A percentile compares a stretch with the other conserved stretches of the same genome.
Evolutionary conservation across 2,329 filamentous ascomycete genomes (phyloP).

Genomic region (Exutisphaerella laricina): DNA sequence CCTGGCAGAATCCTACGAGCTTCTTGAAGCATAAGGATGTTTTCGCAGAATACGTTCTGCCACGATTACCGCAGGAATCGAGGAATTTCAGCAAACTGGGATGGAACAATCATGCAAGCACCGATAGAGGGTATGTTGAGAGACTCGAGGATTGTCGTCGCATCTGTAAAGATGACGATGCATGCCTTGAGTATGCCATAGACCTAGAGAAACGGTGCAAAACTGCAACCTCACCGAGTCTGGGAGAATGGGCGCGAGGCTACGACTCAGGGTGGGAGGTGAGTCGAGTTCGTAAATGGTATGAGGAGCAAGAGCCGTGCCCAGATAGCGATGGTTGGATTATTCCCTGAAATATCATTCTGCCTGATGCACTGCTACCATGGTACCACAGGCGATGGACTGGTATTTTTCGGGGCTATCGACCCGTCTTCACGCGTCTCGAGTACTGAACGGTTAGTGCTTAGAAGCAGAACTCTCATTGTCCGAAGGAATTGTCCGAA

Average conservation of each 20-base stretch:
- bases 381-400: no score
- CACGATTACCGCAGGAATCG: background rate
- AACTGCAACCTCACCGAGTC: conserved; percentile 1
- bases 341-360: background rate
- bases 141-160: conserved; percentile 8
- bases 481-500: no score
- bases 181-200: conserved; percentile 12
- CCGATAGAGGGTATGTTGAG: conserved; percentile 1
- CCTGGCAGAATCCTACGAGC: background rate
- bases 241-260: conserved; percentile 3
- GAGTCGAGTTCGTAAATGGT: conserved; percentile 1
- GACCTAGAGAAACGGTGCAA: conserved; percentile 6
- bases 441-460: no score
- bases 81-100: background rate
- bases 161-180: conserved; percentile 2
- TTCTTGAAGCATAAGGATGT: conserved; percentile 17
- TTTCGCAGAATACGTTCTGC: conserved; percentile 15
- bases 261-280: conserved; percentile 11
- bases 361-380: no score
- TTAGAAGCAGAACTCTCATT: no score
- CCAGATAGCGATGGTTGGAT: background rate
- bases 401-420: no score
- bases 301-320: background rate
- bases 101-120: conserved; percentile 17
- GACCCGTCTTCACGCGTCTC: no score